phyloP scores from a whole-genome alignment of 1,284 basidiomycete genomes.

The Somion occarium region DNA sequence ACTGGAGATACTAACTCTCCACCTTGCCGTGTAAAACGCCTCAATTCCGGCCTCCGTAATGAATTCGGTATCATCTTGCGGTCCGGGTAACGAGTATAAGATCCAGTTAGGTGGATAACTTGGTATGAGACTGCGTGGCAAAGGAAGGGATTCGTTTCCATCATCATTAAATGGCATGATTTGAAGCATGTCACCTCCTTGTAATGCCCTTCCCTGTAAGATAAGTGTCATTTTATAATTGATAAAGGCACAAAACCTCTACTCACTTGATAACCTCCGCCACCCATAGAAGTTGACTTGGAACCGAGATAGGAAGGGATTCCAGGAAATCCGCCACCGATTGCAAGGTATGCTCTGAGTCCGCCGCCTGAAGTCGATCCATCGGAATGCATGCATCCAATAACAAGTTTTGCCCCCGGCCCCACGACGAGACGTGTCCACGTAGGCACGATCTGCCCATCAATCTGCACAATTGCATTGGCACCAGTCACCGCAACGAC shows the following conservation, averaged over 20 bases:
- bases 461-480: slow-evolving; percentile 36
- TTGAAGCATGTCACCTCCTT: slow-evolving; percentile 39
- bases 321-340: slow-evolving; percentile 59
- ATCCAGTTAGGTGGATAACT: slow-evolving; percentile 46
- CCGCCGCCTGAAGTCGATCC: slow-evolving; percentile 25
- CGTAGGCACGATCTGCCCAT: slow-evolving; percentile 22
- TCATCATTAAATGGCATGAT: slow-evolving; percentile 1
- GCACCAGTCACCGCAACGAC: slow-evolving; percentile 60
- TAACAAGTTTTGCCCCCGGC: slow-evolving; percentile 24
- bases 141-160: slow-evolving; percentile 7
- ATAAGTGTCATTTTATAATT: no score
- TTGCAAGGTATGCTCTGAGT: slow-evolving; percentile 51
- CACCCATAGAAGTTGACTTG: slow-evolving; percentile 55
- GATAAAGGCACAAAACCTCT: neutral
- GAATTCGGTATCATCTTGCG: slow-evolving; percentile 59
- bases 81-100: slow-evolving; percentile 55
- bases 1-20: slow-evolving; percentile 53
- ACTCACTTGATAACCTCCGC: slow-evolving; percentile 54
- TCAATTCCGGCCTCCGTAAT: slow-evolving; percentile 43
- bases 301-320: slow-evolving; percentile 57
- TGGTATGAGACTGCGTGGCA: slow-evolving; percentile 32
- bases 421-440: neutral
- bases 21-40: slow-evolving; percentile 43
- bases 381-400: slow-evolving; percentile 22
- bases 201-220: slow-evolving; percentile 50